Percentiles rank a stretch among this genome's conserved stretches.
These are phyloP conservation scores for Entoloma clypeatum DNA, from an alignment of 1,284 basidiomycete genomes.

Conservation along the genomic window DNA sequence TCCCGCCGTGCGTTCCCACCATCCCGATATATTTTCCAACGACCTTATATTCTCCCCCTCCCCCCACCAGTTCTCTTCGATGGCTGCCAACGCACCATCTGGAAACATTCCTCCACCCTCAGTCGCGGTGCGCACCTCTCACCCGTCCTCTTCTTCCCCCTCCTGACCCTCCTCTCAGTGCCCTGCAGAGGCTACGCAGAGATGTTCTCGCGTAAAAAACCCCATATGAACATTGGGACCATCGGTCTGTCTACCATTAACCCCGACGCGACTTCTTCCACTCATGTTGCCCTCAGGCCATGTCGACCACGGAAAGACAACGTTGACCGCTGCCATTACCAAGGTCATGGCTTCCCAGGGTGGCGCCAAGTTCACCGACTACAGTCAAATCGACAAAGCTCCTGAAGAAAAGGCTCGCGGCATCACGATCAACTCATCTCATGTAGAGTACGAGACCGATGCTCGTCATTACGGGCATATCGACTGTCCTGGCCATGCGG, in stretches of 20 bases:
- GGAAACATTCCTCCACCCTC: constrained; percentile 23
- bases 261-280: constrained; percentile 3
- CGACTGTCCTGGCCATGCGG: constrained; percentile 95
- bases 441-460: constrained; percentile 97
- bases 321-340: constrained; percentile 97
- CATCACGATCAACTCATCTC: constrained; percentile 94
- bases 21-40: too few relatives aligned
- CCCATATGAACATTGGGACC: constrained; percentile 97
- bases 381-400: constrained; percentile 99
- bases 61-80: constrained; percentile 32
- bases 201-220: constrained; percentile 81
- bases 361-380: constrained; percentile 96
- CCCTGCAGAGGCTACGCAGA: constrained; percentile 72
- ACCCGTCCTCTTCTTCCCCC: constrained; percentile 6
- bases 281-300: constrained; percentile 51
- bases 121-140: constrained; percentile 25
- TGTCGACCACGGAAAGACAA: constrained; percentile 96
- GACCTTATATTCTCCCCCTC: constrained; percentile 13
- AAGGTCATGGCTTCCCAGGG: constrained; percentile 84
- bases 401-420: constrained; percentile 99
- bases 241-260: constrained; percentile 55
- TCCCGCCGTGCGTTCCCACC: constrained; percentile 42
- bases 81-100: constrained; percentile 33
- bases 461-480: constrained; percentile 98
- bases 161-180: constrained; percentile 21